Evolutionary conservation across 148 eudicot genomes (phyloP), one percentile per base, ranked within the genome.

Genomic region (Rheum nobile): DNA sequence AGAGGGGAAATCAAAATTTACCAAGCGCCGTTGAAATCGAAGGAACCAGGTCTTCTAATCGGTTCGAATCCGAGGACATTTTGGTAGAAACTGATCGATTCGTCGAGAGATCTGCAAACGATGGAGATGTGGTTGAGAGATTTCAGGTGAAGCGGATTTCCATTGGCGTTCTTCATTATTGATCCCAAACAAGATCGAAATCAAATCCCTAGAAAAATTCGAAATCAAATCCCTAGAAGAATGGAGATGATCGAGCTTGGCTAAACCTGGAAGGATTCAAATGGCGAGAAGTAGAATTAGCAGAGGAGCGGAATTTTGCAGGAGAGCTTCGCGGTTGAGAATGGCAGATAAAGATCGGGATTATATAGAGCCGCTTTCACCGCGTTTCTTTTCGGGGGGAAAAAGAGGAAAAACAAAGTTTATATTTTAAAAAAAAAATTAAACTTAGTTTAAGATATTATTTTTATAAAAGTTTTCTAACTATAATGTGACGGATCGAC

Each of bases 21-120:
- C 98, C 98, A 93, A 26, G 98, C 98, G 32, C 98, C 97, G 46
- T 88, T 80, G 46, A 93, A 93, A 69, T 91, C 80, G 39, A 93
- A 84, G 1, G 98, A 93, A 1, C 91, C 89, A 12, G 98, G 98
- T 55, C 98, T 77, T 52, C 89, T 55, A 42, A 93, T 84, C 1
- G 98, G 97, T 2, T 80, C 75, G 72, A 93, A 93, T 0, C 98
- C 98, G 35, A 93, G 90, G 72, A 93, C 81, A 79, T 93, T 85
- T 74, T 75, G 80, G 76, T 93, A 93, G 68, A 93, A 93, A 77
- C 82, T 79, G 7, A 87, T 86, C 6, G 98, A 93, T 71, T 91
- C 86, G 61, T 93, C 95, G 67, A 93, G 77, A 7, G 93, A 91
- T 77, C 71, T 84, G 79, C 97, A 93, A 17, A 91, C 85, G 16